Conservation (phyloP, 2,329 filamentous ascomycete genomes). For the Helminthosporium solani region DNA sequence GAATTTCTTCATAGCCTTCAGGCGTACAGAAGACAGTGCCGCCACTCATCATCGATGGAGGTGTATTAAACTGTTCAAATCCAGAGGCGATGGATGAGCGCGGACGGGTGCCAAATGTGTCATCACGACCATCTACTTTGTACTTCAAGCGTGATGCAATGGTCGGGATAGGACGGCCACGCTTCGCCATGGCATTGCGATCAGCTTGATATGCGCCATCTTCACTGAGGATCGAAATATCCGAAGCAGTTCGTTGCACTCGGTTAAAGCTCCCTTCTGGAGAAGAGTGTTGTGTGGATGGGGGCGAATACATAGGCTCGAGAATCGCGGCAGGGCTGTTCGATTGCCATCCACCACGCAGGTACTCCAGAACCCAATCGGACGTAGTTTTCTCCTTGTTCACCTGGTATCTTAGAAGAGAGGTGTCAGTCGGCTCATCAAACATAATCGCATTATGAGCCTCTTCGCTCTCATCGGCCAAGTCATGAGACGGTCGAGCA, state of each 20-base stretch:
- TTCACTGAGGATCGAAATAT: slow-evolving; percentile 1
- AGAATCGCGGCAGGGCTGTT: background rate
- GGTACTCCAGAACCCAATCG: slow-evolving; percentile 13
- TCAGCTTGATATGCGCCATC: background rate
- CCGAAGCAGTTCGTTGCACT: slow-evolving; percentile 5
- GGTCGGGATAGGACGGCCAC: slow-evolving; percentile 3
- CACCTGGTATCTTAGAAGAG: background rate
- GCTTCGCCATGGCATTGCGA: background rate
- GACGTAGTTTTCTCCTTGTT: slow-evolving; percentile 2
- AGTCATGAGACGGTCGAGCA: background rate
- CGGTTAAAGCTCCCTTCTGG: slow-evolving; percentile 2
- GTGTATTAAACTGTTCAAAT: slow-evolving; percentile 9
- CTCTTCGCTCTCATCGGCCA: background rate
- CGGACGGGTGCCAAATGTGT: background rate
- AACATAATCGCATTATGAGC: background rate
- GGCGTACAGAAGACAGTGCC: slow-evolving; percentile 7
- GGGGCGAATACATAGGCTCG: background rate
- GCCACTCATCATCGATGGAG: slow-evolving; percentile 9
- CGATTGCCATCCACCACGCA: slow-evolving; percentile 10
- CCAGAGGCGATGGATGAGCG: slow-evolving; percentile 1
- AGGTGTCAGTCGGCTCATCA: background rate
- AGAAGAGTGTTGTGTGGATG: slow-evolving; percentile 1
- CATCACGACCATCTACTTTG: slow-evolving; percentile 1
- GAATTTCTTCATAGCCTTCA: background rate
- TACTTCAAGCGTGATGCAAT: slow-evolving; percentile 6